Percentiles rank a stretch among this genome's conserved stretches.
Evolutionary conservation across 2,329 filamentous ascomycete genomes (phyloP).

Genomic region (Scytalidium lignicola): DNA sequence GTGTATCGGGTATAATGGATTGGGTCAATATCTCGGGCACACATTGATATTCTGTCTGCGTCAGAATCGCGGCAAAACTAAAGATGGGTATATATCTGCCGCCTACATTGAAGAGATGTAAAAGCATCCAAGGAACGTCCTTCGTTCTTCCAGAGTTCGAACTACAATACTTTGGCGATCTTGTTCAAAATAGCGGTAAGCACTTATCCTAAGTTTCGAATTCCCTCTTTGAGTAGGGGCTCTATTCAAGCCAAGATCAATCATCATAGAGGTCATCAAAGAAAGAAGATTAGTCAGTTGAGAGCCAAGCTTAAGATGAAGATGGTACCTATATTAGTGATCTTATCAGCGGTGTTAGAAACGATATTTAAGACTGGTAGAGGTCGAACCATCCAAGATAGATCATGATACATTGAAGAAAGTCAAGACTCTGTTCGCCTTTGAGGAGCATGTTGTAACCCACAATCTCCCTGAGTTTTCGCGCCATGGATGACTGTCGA

Average conservation of each 20-base stretch:
- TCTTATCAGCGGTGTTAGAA: not conserved
- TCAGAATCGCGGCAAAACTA: not conserved
- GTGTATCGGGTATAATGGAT: constrained; percentile 1
- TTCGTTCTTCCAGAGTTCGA: constrained; percentile 3
- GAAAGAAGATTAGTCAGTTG: constrained; percentile 3
- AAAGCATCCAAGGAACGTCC: constrained; percentile 3
- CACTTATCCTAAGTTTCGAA: not conserved
- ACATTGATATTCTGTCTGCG: constrained; percentile 1
- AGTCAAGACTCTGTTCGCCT: constrained; percentile 18
- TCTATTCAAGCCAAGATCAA: constrained; percentile 3
- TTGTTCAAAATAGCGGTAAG: not conserved
- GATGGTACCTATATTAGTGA: constrained; percentile 3
- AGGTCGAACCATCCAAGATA: constrained; percentile 17
- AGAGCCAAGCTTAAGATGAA: constrained; percentile 2
- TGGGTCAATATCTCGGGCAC: constrained; percentile 2
- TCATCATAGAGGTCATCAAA: constrained; percentile 2
- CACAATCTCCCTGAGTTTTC: constrained; percentile 12
- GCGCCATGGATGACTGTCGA: constrained; percentile 12
- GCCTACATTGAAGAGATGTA: constrained; percentile 3
- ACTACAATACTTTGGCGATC: not conserved
- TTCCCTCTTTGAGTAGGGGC: not conserved
- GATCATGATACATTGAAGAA: constrained; percentile 18
- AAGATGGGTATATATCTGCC: not conserved
- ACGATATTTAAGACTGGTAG: not conserved
- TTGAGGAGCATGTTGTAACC: constrained; percentile 12